Base-by-base conservation (phyloP, 2,329 filamentous ascomycete species). In the Sclerotinia minor region DNA sequence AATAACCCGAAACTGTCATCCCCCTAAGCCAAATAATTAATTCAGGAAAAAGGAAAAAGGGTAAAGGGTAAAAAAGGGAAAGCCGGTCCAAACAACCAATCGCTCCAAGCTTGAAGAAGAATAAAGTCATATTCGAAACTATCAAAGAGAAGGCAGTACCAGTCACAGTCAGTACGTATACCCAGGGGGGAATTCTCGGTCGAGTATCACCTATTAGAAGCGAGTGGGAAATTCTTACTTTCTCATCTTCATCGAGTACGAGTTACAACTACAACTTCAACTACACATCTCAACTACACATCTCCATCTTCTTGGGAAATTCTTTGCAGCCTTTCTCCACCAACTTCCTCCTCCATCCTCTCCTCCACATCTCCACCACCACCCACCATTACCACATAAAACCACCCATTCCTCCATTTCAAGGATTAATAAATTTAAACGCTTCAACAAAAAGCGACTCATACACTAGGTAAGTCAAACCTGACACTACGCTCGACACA, bases 351-450 rank as follows among this genome's bases (percentile, higher is more conserved):
- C n/a, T 26, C 49, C 26, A 19, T 9, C 50, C 24, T 4, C 50
- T 52, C 50, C 52, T 35, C 52, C 52, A 35, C 52, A 54, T 54
- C 17, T 54, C 52, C 52, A 54, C 29, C 52, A 54, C 17, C 26
- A 29, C 32, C 26, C 26, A 19, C 6, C 26, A 8, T 11, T 29
- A 32, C 50, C 32, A 38, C 35, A 38, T 13, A 35, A 35, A 35
- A 35, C 32, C 35, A 38, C 35, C 13, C 50, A 53, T 29, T 29
- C 49, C n/a, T 24, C 49, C 24, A 19, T 29, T 26, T 15, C 15
- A 29, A 19, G 17, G 13, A 52, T 52, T 26, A 2, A 26, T 26
- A 5, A 52, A 7, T 19, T 8, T 26, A 7, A 26, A 8, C 15
- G 24, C n/a, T 52, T 24, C 8, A 15, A 13, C 24, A 26, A 15